Evolutionary conservation across 2,329 filamentous ascomycete genomes (phyloP), one percentile per base, ranked within the genome.

Genomic region (Diaporthe amygdali): DNA sequence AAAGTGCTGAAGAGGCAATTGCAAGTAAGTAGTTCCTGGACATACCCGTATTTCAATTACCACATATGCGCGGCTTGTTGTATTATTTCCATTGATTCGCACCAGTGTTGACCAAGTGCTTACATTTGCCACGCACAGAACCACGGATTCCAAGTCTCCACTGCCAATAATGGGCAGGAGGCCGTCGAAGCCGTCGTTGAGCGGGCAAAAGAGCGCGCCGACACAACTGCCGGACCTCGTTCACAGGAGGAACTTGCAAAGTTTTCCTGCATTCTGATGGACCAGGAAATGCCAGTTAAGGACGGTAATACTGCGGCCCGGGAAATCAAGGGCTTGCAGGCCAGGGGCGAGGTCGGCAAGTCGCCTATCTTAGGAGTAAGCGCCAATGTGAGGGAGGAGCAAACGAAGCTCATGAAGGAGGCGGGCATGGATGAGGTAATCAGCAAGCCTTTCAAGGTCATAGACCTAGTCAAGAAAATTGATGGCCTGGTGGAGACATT

Each of bases 241-340:
- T 1, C 34, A 22, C 12, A 34, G 46, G 10, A 25, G 1, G 12
- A n/a, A 0, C 17, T 32, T 5, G 32, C 22, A 20, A 41, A 17
- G 15, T 68, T 68, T n/a, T 59, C 39, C 7, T 68, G 66, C 54
- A 68, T 68, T 12, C 32, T 68, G 7, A 68, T 68, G 66, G 66
- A 68, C 32, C 66, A 68, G 44, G 66, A 68, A 30, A 68, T 68
- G 66, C 66, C 66, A 14, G 15, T 68, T 25, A 68, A 59, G 46
- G 66, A 68, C 12, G 66, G 66, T 3, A 68, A 68, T 34, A 68
- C 66, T 0, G 66, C 66, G 2, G 66, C 66, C 0, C 30, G 66
- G 22, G 66, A 68, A 27, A 68, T 68, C 22, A 68, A 41, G 30
- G 52, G 37, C 5, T 22, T 68, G 2, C 66, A 68, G 9, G 1